Base-by-base conservation (phyloP, 306 rosid species). In the Castanea sativa region DNA sequence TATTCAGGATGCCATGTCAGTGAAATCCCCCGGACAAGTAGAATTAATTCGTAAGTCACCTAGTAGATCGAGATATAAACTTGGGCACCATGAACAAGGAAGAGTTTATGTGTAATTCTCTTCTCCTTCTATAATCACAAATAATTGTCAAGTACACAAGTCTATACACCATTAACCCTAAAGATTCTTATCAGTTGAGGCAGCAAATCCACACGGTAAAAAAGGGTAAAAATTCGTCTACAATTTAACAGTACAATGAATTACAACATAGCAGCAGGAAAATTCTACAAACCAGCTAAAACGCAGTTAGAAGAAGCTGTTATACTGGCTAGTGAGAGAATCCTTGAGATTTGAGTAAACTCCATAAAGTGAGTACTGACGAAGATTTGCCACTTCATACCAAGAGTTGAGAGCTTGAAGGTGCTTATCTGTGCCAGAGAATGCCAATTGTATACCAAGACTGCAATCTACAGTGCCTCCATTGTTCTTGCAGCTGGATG, bases 401-500 rank as follows among this genome's bases (percentile, higher is more conserved):
- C 98, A 94, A n/a, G 98, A 94, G 85, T 94, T 94, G 71, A 94
- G 92, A 70, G 85, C 91, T 7, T 87, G 80, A 61, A 92, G 97
- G 82, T 94, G 93, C 69, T 92, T 91, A 69, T 94, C 98, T 2
- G 98, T 94, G 75, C 98, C 97, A 4, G 98, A 94, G 86, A 94
- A 94, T 2, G 98, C 94, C 87, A 92, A 71, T 49, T 94, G 97
- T 83, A 94, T 92, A 13, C 94, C 97, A 6, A 92, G 49, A 85
- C 94, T 94, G 86, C 98, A 94, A 85, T 94, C 98, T 32, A 91
- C 94, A 53, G 84, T 1, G 82, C 98, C 98, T 43, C 85, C 85
- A 56, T 77, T 87, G 80, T 5, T 79, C 85, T 83, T 92, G 94
- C 98, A 92, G 80, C 55, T 83, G 60, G 76, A 12, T 30, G 97